Conservation (phyloP, 75 land plant genomes). For the Pinus albicaulis region DNA sequence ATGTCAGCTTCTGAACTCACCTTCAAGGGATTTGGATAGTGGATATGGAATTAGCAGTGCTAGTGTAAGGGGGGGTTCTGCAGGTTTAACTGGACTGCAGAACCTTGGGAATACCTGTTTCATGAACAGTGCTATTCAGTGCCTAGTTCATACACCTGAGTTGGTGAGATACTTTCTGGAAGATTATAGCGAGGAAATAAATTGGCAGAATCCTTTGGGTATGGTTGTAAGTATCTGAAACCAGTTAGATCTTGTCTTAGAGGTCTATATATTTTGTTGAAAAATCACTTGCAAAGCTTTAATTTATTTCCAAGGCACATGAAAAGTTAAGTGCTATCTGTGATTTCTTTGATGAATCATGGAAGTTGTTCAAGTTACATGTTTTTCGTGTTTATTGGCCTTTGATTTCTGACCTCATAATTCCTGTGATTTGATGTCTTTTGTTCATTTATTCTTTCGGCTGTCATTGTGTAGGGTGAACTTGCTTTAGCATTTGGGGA, state of each 20-base stretch:
- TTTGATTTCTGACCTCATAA: neutral
- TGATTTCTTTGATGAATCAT: neutral
- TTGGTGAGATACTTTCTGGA: conserved; percentile 75
- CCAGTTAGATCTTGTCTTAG: conserved; percentile 1
- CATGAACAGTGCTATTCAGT: conserved; percentile 94
- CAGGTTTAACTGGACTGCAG: conserved; percentile 71
- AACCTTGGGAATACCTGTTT: conserved; percentile 94
- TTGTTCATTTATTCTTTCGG: neutral
- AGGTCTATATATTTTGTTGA: neutral
- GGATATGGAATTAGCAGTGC: conserved; percentile 28
- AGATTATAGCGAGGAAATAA: conserved; percentile 82
- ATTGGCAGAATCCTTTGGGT: conserved; percentile 82
- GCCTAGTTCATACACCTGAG: conserved; percentile 89
- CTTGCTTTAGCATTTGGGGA: conserved; percentile 92
- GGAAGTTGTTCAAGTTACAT: neutral
- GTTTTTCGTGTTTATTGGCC: neutral
- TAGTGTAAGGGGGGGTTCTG: conserved; percentile 41
- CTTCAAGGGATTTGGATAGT: conserved; percentile 38
- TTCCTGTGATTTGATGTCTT: neutral
- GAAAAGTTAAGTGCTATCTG: neutral
- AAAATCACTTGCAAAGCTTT: neutral
- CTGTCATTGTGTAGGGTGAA: conserved; percentile 62
- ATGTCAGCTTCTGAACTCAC: conserved; percentile 28
- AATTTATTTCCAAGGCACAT: neutral
- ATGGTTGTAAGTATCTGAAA: conserved; percentile 68